Base-by-base conservation (phyloP, 129 eudicot genomes). In the Smallanthus sonchifolius region DNA sequence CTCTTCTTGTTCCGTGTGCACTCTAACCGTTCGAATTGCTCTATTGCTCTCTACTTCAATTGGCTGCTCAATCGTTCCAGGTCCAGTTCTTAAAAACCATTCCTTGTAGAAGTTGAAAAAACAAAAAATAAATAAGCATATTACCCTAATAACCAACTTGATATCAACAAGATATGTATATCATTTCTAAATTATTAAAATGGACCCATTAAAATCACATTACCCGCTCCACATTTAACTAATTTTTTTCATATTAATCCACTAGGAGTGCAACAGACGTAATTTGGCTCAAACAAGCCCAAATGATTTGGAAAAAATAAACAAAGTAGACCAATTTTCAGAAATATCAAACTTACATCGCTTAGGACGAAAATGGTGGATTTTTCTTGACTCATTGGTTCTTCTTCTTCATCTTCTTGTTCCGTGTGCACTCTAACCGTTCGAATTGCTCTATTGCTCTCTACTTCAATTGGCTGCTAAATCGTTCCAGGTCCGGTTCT, bases 401-500 rank as follows among this genome's bases (percentile, higher is more conserved):
- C 57, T 39, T 73, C 63, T 54, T 45, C 42, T 62, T 62, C 72
- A 36, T 15, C 43, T 61, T 11, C 71, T 24, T 24, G 30, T 67
- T 52, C 55, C 36, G 13, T 47, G 5, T 3, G 36, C 49, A 38
- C 66, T 76, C 47, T 35, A 54, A 56, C 78, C 67, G 9, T 62
- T 69, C 30, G 69, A 69, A 28, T 75, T 34, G 57, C 34, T 8
- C 51, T 42, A 69, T 74, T 67, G 6, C 52, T 62, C 28, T 13
- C 65, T 38, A 75, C 15, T 34, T 75, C 74, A 83, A 75, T 65
- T 38, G 81, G 82, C 44, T 74, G 72, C 49, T 83, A 81, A 67
- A 79, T 35, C 17, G 44, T 69, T 65, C 62, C 75, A 66, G 30
- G 44, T 35, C 52, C 62, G 39, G 17, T 68, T 55, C 65, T 62